Base-by-base conservation (phyloP, 768 basidiomycete genomes). In the Rhodosporidiobolus sp. region DNA sequence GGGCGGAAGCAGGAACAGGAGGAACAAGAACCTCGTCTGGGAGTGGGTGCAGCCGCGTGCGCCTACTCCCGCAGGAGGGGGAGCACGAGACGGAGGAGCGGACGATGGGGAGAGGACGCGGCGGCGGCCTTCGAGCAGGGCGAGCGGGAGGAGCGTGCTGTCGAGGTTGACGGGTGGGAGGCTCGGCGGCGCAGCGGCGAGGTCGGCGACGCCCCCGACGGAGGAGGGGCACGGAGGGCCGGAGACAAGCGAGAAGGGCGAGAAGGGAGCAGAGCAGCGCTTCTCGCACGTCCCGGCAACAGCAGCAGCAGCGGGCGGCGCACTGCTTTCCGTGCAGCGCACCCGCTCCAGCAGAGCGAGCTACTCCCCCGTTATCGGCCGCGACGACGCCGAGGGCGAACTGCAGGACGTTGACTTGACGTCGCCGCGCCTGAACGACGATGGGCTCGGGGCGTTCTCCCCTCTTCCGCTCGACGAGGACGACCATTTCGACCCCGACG, bases 361-460 rank as follows among this genome's bases (percentile, higher is more conserved):
- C 24, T n/a, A n/a, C 22, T 10, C 26, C 26, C 22, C 16, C 24
- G 35, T n/a, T 43, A 7, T 10, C 26, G 24, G 38, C 7, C 4
- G 35, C 12, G 10, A 30, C 38, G 2, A 10, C n/a, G 14, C 5
- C 17, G 24, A 9, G 48, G 60, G 26, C 16, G 17, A n/a, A 17
- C 34, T 65, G 10, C 32, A 65, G 9, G 65, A 65, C 26, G 48
- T 65, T 46, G 65, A 65, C 56, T 34, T 65, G 3, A 38, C 65
- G 22, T 65, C 65, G 20, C 65, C 65, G 30, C 65, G 65, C 5
- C 20, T 35, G 46, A 32, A 35, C 32, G 8, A 11, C 1, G 55
- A 50, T 34, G n/a, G 7, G 17, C 12, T 0, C 3, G 43, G 43
- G 14, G 24, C 14, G 8, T 65, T 65, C 32, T 28, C 14, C 20